These are phyloP conservation scores for Graphiopsis chlorocephala DNA, from an alignment of 2,329 filamentous ascomycete species.

Conservation along the genomic window DNA sequence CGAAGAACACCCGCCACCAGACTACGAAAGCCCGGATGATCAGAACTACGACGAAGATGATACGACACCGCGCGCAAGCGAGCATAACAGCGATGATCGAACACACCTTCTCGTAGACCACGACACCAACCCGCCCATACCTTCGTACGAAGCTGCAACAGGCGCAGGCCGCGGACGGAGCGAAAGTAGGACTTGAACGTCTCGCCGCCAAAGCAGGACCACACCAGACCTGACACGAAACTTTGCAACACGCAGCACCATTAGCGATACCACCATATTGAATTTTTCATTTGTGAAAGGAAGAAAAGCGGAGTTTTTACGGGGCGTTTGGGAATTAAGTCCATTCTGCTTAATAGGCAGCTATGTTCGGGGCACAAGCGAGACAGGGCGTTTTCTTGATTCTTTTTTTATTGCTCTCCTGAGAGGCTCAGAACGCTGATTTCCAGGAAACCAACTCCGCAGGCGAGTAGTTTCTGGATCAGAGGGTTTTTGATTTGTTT, in stretches of 20 bases:
- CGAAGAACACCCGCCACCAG: conserved; percentile 41
- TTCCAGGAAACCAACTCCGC: not conserved
- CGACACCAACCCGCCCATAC: conserved; percentile 61
- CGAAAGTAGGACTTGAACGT: not conserved
- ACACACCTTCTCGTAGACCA: conserved; percentile 17
- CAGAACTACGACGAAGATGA: conserved; percentile 24
- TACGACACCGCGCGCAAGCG: conserved; percentile 26
- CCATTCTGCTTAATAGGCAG: conserved; percentile 1
- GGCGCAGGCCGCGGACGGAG: conserved; percentile 23
- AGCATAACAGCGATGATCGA: conserved; percentile 19
- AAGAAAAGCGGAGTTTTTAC: not conserved
- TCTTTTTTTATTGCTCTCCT: not conserved
- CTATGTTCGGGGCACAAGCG: not conserved
- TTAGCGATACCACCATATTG: conserved; percentile 1
- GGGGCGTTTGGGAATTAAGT: not conserved
- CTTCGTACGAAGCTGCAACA: conserved; percentile 77
- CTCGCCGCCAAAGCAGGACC: not conserved
- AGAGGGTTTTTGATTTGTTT: not conserved
- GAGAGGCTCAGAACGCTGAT: not conserved
- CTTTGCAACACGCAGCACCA: not conserved
- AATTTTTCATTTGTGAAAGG: conserved; percentile 1
- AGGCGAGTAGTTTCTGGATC: not conserved
- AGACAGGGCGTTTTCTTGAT: not conserved
- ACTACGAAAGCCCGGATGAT: conserved; percentile 46
- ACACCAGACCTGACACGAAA: not conserved